These are phyloP conservation scores for Arabidopsis lyrata DNA, from an alignment of 441 rosid species.

Conservation along the genomic window DNA sequence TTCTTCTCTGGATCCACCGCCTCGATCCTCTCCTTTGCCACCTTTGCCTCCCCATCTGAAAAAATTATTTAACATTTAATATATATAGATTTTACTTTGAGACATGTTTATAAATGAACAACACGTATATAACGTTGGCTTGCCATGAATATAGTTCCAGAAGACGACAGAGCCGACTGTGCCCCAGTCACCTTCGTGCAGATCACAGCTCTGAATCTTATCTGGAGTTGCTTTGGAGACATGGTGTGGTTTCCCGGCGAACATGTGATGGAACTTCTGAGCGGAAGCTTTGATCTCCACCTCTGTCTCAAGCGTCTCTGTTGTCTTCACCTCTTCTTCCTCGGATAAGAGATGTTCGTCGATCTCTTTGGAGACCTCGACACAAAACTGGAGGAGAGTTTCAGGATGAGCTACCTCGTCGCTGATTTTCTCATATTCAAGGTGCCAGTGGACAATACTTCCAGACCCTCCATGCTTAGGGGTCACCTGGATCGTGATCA, in stretches of 20 bases:
- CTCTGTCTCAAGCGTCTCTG: constrained; percentile 37
- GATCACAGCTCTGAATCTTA: constrained; percentile 10
- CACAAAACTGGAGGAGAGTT: constrained; percentile 38
- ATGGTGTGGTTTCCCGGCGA: constrained; percentile 3
- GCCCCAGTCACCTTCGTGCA: constrained; percentile 40
- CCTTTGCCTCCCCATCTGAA: constrained; percentile 41
- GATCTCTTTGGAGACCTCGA: constrained; percentile 14
- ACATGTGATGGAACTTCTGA: constrained; percentile 18
- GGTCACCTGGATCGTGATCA: constrained; percentile 38
- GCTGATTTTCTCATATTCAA: constrained; percentile 42
- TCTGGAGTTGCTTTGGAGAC: constrained; percentile 26
- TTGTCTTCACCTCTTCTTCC: neutral
- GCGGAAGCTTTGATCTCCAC: constrained; percentile 38
- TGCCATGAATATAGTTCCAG: constrained; percentile 42
- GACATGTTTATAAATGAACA: neutral
- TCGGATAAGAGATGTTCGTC: neutral
- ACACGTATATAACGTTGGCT: neutral
- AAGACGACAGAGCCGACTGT: constrained; percentile 16
- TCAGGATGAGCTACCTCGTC: constrained; percentile 44
- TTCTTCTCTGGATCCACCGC: constrained; percentile 43
- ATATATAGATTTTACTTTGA: neutral
- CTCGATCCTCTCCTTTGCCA: constrained; percentile 40
- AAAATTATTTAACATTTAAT: neutral
- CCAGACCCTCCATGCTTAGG: constrained; percentile 38
- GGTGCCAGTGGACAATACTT: constrained; percentile 41